phyloP scores from a whole-genome alignment of 2,329 filamentous ascomycete species.

The Penicillium sp. region DNA sequence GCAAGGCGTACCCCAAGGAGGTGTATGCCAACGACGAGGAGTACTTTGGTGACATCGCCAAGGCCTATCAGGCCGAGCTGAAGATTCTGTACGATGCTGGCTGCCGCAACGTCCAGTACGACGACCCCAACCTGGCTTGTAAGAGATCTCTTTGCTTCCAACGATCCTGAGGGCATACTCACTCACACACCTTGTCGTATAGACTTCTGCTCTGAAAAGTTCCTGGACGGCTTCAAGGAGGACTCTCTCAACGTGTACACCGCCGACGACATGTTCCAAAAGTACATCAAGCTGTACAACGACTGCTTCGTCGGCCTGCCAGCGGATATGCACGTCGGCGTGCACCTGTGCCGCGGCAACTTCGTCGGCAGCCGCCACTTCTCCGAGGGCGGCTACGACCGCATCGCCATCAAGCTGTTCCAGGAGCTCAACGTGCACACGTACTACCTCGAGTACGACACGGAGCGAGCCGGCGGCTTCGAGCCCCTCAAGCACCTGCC shows the following conservation, averaged over 20 bases:
- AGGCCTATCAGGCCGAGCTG: slow-evolving; percentile 66
- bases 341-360: slow-evolving; percentile 71
- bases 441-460: slow-evolving; percentile 72
- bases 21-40: slow-evolving; percentile 61
- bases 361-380: slow-evolving; percentile 68
- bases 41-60: slow-evolving; percentile 66
- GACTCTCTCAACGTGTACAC: slow-evolving; percentile 68
- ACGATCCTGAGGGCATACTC: background rate
- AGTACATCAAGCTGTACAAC: slow-evolving; percentile 77
- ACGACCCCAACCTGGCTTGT: slow-evolving; percentile 69
- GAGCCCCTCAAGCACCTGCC: slow-evolving; percentile 65
- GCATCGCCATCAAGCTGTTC: slow-evolving; percentile 68
- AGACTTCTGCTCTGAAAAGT: slow-evolving; percentile 75
- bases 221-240: slow-evolving; percentile 68
- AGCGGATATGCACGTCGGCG: slow-evolving; percentile 71
- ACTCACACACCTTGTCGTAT: slow-evolving; percentile 1
- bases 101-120: slow-evolving; percentile 67
- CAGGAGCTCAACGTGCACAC: slow-evolving; percentile 64
- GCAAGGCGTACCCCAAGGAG: slow-evolving; percentile 58
- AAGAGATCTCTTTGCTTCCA: slow-evolving; percentile 12
- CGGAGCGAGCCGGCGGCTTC: slow-evolving; percentile 64
- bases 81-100: slow-evolving; percentile 63
- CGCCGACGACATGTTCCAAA: slow-evolving; percentile 70
- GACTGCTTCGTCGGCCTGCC: slow-evolving; percentile 66
- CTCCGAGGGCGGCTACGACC: slow-evolving; percentile 66